Evolutionary conservation across 1,284 basidiomycete species (phyloP).

Genomic region (Irpex rosettiformis): DNA sequence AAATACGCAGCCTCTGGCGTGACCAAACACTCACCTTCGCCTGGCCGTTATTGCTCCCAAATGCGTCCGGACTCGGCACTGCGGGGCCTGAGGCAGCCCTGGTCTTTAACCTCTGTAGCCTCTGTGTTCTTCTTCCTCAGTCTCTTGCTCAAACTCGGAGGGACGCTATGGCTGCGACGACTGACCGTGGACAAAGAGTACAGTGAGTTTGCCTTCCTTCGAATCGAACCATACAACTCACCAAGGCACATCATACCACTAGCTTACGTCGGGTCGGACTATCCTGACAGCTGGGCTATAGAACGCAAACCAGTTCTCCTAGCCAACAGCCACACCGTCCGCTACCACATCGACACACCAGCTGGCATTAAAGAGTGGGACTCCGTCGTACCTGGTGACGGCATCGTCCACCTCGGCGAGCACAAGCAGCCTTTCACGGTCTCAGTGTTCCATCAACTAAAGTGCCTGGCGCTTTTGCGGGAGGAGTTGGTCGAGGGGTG

Average conservation of each 20-base stretch:
- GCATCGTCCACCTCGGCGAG: constrained; percentile 12
- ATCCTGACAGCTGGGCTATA: constrained; percentile 13
- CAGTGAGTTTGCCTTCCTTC: background rate
- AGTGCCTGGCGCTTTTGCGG: constrained; percentile 15
- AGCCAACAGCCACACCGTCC: constrained; percentile 8
- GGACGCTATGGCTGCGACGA: constrained; percentile 7
- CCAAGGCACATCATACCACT: background rate
- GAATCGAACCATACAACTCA: background rate
- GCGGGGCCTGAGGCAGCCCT: background rate
- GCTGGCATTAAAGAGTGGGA: constrained; percentile 14
- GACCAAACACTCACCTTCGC: background rate
- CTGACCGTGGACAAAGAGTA: background rate
- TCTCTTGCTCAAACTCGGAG: constrained; percentile 9
- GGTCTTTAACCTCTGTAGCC: background rate
- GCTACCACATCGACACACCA: constrained; percentile 13
- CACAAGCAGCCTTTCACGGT: constrained; percentile 12
- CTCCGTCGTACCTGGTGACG: constrained; percentile 8
- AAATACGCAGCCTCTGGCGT: background rate
- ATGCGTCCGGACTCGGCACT: background rate
- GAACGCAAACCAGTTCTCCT: constrained; percentile 1
- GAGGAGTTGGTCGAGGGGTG: constrained; percentile 7
- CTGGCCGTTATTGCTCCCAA: background rate
- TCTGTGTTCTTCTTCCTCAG: constrained; percentile 5
- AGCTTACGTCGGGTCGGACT: constrained; percentile 15
- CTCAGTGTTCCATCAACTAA: constrained; percentile 16